phyloP scores from a whole-genome alignment of 805 yeast species.

The Starmerella tilneyi region DNA sequence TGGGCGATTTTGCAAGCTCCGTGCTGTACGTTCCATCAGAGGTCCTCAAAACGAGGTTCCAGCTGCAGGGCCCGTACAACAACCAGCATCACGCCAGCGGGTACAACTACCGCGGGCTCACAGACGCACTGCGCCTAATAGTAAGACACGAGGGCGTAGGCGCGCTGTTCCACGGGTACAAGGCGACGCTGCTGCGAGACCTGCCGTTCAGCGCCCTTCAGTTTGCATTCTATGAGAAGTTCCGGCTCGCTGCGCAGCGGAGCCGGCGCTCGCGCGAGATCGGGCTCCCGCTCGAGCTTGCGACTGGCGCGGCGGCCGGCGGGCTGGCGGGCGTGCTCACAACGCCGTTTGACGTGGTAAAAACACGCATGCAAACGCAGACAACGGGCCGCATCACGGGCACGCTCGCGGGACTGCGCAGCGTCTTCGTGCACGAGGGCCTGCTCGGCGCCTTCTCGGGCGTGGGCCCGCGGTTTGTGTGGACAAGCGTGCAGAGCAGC shows the following conservation, averaged over 20 bases:
- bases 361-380: conserved; percentile 89
- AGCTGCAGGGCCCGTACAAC: conserved; percentile 79
- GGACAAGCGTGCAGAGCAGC: conserved; percentile 94
- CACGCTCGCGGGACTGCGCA: conserved; percentile 41
- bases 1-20: conserved; percentile 89
- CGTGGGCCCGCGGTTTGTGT: conserved; percentile 89
- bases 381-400: conserved; percentile 36
- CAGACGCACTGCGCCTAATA: conserved; percentile 60
- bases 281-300: conserved; percentile 46
- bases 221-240: conserved; percentile 84
- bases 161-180: conserved; percentile 81
- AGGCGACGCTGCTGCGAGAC: conserved; percentile 86
- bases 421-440: conserved; percentile 67
- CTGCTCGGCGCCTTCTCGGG: conserved; percentile 75
- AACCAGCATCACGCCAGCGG: conserved; percentile 72
- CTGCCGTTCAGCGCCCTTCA: conserved; percentile 93
- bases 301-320: conserved; percentile 93
- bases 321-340: conserved; percentile 83
- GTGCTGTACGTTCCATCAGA: conserved; percentile 90
- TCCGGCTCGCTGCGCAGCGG: conserved; percentile 31
- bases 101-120: conserved; percentile 70
- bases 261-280: conserved; percentile 28
- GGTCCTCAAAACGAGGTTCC: conserved; percentile 84
- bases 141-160: conserved; percentile 57
- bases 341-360: conserved; percentile 85